Conservation (phyloP, 176 grass and related monocot species). For the Hyparrhenia diplandra region DNA sequence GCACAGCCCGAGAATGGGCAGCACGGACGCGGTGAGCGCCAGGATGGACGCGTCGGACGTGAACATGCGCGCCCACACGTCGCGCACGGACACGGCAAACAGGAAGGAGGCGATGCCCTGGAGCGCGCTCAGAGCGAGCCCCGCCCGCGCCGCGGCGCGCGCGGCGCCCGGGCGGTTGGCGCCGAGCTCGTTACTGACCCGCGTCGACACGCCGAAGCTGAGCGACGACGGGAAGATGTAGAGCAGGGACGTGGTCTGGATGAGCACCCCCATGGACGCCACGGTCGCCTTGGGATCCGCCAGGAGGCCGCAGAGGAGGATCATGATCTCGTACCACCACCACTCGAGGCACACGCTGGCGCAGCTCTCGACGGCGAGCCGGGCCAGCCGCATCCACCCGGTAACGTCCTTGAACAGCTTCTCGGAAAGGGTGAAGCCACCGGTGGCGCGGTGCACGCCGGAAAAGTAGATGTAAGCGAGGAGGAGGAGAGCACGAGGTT, state of each 20-base stretch:
- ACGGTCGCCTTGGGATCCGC: constrained; percentile 68
- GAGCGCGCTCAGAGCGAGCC: constrained; percentile 50
- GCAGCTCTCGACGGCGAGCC: constrained; percentile 68
- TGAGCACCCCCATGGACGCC: constrained; percentile 83
- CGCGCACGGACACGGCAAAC: constrained; percentile 67
- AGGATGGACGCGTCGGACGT: constrained; percentile 64
- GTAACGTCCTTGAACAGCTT: constrained; percentile 51
- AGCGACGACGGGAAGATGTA: constrained; percentile 99
- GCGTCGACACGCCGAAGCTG: constrained; percentile 92
- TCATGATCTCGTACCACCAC: constrained; percentile 99
- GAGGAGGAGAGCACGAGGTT: constrained; percentile 78
- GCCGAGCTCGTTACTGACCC: constrained; percentile 85
- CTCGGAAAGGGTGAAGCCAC: constrained; percentile 48
- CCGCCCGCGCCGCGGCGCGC: constrained; percentile 55
- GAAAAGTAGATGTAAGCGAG: constrained; percentile 67
- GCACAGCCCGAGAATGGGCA: constrained; percentile 84
- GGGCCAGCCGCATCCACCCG: constrained; percentile 50
- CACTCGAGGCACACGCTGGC: constrained; percentile 89
- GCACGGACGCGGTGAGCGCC: constrained; percentile 65
- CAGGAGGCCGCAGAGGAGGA: constrained; percentile 78
- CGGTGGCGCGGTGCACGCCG: constrained; percentile 53
- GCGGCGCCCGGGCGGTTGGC: constrained; percentile 49
- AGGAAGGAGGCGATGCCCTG: constrained; percentile 52
- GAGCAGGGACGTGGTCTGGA: constrained; percentile 82
- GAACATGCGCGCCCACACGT: constrained; percentile 78